Percentiles rank a stretch among this genome's conserved stretches.
These are phyloP conservation scores for Pleurotus tuber-regium DNA, from an alignment of 768 basidiomycete species.

Conservation along the genomic window DNA sequence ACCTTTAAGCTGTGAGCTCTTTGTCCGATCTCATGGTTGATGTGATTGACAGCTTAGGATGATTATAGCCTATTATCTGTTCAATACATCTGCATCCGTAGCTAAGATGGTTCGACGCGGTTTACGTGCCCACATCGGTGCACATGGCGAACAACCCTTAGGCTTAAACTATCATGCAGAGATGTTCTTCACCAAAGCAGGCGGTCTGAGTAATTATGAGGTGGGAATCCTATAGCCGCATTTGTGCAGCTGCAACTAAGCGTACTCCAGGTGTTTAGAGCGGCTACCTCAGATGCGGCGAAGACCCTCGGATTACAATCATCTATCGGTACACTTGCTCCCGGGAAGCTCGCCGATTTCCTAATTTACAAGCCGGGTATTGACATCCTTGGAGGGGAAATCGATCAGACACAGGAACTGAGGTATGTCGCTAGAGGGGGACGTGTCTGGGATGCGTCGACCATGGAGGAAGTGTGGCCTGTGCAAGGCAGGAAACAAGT, in stretches of 20 bases:
- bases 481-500: constrained; percentile 49
- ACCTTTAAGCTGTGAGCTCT: constrained; percentile 52
- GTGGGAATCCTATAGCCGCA: constrained; percentile 25
- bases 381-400: constrained; percentile 53
- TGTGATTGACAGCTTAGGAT: neutral
- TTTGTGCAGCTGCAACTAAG: neutral
- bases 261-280: constrained; percentile 54
- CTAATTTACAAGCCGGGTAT: constrained; percentile 61
- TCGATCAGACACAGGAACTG: constrained; percentile 48
- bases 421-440: constrained; percentile 61
- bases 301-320: constrained; percentile 60
- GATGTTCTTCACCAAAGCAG: constrained; percentile 60
- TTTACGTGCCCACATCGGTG: constrained; percentile 62
- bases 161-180: constrained; percentile 76
- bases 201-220: constrained; percentile 71
- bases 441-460: constrained; percentile 65
- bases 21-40: neutral
- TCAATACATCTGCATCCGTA: constrained; percentile 66
- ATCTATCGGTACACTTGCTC: constrained; percentile 61
- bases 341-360: constrained; percentile 70
- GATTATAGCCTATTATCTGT: constrained; percentile 57
- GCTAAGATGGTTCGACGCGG: constrained; percentile 69
- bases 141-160: constrained; percentile 70
- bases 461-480: constrained; percentile 72
- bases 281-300: constrained; percentile 67